phyloP scores from a whole-genome alignment of 345 rosid genomes.

The Erucastrum elatum region DNA sequence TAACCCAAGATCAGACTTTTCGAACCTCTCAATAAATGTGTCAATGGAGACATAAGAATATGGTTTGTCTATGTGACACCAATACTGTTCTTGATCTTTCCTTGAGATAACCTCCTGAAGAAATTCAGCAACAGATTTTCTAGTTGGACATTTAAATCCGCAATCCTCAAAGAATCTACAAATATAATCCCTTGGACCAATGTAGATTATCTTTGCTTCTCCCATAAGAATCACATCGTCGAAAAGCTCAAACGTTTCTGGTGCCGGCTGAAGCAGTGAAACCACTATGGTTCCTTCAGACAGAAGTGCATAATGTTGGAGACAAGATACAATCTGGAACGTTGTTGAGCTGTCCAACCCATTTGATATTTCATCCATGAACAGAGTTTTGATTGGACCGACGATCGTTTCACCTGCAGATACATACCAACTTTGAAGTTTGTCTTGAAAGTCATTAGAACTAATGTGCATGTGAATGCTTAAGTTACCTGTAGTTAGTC shows the following conservation, averaged over 20 bases:
- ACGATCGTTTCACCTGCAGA: slow-evolving; percentile 76
- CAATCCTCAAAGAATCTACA: slow-evolving; percentile 61
- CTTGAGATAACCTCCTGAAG: slow-evolving; percentile 69
- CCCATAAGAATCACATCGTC: slow-evolving; percentile 78
- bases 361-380: slow-evolving; percentile 89
- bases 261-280: slow-evolving; percentile 86
- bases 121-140: slow-evolving; percentile 84
- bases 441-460: neutral
- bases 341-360: slow-evolving; percentile 88
- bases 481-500: slow-evolving; percentile 45
- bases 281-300: slow-evolving; percentile 70
- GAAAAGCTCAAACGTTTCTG: slow-evolving; percentile 70
- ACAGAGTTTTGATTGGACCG: slow-evolving; percentile 75
- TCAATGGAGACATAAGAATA: slow-evolving; percentile 44
- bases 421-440: neutral
- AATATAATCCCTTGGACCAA: slow-evolving; percentile 68
- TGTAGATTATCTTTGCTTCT: slow-evolving; percentile 75
- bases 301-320: slow-evolving; percentile 57
- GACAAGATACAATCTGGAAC: slow-evolving; percentile 71
- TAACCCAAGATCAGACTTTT: slow-evolving; percentile 35
- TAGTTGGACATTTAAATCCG: slow-evolving; percentile 75
- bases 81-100: slow-evolving; percentile 55
- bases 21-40: slow-evolving; percentile 38
- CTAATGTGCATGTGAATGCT: neutral
- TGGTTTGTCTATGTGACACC: slow-evolving; percentile 38